These are phyloP conservation scores for Berberis thunbergii DNA, from an alignment of 164 flowering plant genomes.

Conservation along the genomic window DNA sequence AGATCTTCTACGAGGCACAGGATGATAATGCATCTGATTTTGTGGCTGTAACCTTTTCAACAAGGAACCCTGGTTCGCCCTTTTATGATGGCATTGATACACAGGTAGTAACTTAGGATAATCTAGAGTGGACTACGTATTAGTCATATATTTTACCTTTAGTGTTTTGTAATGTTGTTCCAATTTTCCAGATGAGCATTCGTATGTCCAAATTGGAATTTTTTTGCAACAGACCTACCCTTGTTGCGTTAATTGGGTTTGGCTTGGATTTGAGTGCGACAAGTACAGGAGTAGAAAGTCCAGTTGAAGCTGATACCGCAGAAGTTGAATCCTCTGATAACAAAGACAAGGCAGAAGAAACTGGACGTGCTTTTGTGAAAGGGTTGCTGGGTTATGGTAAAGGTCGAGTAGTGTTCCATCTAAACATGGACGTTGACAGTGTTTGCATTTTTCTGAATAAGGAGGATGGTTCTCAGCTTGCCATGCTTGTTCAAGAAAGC, in stretches of 20 bases:
- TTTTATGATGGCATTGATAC: slow-evolving; percentile 84
- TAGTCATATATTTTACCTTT: background rate
- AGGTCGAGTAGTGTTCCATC: slow-evolving; percentile 73
- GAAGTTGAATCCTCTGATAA: slow-evolving; percentile 21
- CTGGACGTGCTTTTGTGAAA: slow-evolving; percentile 48
- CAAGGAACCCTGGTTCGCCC: slow-evolving; percentile 54
- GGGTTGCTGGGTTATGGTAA: slow-evolving; percentile 94
- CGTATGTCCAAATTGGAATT: slow-evolving; percentile 93
- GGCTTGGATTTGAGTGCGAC: slow-evolving; percentile 61
- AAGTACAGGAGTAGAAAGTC: slow-evolving; percentile 8
- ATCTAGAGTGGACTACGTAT: background rate
- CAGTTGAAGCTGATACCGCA: slow-evolving; percentile 7
- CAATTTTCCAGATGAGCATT: slow-evolving; percentile 67
- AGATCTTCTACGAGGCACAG: slow-evolving; percentile 69
- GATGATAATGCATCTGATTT: slow-evolving; percentile 63
- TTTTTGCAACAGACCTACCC: slow-evolving; percentile 86
- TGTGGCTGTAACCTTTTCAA: slow-evolving; percentile 58
- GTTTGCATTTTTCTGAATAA: slow-evolving; percentile 81
- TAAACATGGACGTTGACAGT: slow-evolving; percentile 84
- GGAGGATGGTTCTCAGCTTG: slow-evolving; percentile 94
- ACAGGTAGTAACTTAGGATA: slow-evolving; percentile 45
- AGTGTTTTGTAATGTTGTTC: background rate
- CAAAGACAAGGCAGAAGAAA: slow-evolving; percentile 43
- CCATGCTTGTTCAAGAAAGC: slow-evolving; percentile 92
- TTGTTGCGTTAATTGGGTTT: slow-evolving; percentile 87